phyloP scores from a whole-genome alignment of 176 grass and related monocot genomes.

The Oryza glumipatula region DNA sequence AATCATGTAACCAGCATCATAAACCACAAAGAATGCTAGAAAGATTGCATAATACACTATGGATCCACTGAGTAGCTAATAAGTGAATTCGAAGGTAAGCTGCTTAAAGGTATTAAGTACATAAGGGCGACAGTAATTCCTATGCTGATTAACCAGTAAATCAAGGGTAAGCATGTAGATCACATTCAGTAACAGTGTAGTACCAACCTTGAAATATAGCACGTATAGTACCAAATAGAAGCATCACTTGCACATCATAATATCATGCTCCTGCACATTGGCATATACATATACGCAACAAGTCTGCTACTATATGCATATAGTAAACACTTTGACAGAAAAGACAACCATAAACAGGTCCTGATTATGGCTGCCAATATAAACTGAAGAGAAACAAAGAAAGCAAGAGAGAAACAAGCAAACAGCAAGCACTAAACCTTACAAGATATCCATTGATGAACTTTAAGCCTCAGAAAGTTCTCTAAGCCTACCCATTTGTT shows the following conservation, averaged over 20 bases:
- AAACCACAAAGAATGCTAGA: not conserved
- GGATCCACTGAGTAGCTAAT: not conserved
- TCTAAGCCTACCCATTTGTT: not conserved
- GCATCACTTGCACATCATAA: not conserved
- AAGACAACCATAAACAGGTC: not conserved
- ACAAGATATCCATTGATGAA: not conserved
- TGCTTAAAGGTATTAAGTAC: not conserved
- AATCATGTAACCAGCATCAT: not conserved
- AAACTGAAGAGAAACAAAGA: not conserved
- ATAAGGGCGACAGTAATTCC: not conserved
- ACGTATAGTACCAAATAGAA: not conserved
- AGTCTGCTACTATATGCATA: not conserved
- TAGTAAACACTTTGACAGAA: not conserved
- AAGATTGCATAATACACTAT: not conserved
- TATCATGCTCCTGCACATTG: not conserved
- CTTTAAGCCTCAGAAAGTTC: not conserved
- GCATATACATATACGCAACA: conserved; percentile 5
- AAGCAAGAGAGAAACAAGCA: not conserved
- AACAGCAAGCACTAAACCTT: not conserved
- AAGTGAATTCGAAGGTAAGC: not conserved
- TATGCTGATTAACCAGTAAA: not conserved
- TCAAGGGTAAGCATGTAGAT: not conserved
- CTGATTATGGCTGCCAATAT: not conserved
- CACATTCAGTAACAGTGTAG: not conserved
- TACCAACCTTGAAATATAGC: not conserved